Evolutionary conservation across 345 rosid species (phyloP).

Genomic region (Salix caprea): DNA sequence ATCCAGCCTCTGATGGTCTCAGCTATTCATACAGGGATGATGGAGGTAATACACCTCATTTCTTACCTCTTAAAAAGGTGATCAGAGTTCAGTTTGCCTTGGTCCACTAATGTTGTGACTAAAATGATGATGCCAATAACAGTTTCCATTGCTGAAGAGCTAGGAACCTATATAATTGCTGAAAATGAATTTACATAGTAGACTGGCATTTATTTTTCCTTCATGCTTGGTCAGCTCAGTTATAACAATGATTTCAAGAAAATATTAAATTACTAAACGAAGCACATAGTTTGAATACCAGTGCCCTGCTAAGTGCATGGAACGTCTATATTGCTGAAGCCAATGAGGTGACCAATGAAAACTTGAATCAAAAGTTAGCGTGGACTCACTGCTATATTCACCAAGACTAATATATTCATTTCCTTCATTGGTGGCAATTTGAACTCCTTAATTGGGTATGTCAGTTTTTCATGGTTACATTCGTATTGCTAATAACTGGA

Average conservation of each 20-base stretch:
- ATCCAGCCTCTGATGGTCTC: constrained; percentile 95
- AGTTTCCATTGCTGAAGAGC: neutral
- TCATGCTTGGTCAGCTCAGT: neutral
- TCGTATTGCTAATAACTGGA: neutral
- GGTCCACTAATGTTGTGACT: neutral
- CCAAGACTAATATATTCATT: neutral
- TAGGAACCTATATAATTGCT: neutral
- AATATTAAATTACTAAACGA: no score
- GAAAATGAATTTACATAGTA: neutral
- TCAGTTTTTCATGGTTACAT: neutral
- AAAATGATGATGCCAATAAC: neutral
- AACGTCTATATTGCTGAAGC: neutral
- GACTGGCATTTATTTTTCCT: neutral
- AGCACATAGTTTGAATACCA: neutral
- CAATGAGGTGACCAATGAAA: neutral
- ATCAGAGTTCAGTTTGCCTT: neutral
- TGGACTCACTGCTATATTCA: neutral
- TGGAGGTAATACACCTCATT: constrained; percentile 58
- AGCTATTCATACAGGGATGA: constrained; percentile 86
- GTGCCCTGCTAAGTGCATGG: neutral
- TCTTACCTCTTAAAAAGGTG: neutral
- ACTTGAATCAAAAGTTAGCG: neutral
- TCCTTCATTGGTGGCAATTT: neutral
- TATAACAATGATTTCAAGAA: neutral
- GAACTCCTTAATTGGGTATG: neutral